phyloP scores from a whole-genome alignment of 2,329 filamentous ascomycete genomes.

The Cladosporium sphaerospermum region DNA sequence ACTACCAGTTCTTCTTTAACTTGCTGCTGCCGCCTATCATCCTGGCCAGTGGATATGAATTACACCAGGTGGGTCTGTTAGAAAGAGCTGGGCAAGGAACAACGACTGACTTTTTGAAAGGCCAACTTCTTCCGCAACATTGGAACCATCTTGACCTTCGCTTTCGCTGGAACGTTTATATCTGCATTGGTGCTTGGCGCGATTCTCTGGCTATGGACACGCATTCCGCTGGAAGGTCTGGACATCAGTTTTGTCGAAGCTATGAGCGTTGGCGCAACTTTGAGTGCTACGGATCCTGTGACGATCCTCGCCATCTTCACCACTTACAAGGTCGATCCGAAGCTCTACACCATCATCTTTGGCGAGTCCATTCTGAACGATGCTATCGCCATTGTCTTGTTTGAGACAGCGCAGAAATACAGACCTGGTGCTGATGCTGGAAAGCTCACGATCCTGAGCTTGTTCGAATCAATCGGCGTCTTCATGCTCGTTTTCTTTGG shows the following conservation, averaged over 20 bases:
- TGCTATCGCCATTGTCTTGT: slow-evolving; percentile 95
- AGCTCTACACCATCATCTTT: slow-evolving; percentile 97
- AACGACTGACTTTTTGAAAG: slow-evolving; percentile 24
- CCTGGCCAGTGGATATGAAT: slow-evolving; percentile 89
- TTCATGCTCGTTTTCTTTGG: slow-evolving; percentile 97
- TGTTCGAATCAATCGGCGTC: slow-evolving; percentile 87
- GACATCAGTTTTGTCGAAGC: slow-evolving; percentile 90
- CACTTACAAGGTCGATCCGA: slow-evolving; percentile 97
- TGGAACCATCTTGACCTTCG: slow-evolving; percentile 93
- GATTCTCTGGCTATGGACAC: slow-evolving; percentile 82
- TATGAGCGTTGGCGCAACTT: slow-evolving; percentile 89
- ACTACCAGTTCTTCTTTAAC: slow-evolving; percentile 99
- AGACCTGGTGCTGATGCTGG: slow-evolving; percentile 64
- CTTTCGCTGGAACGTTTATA: slow-evolving; percentile 93
- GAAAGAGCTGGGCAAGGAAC: background rate
- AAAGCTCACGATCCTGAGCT: slow-evolving; percentile 68
- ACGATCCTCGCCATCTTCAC: slow-evolving; percentile 99
- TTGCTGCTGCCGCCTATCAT: slow-evolving; percentile 97
- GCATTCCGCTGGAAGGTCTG: slow-evolving; percentile 77
- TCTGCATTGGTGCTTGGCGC: slow-evolving; percentile 90
- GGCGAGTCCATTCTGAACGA: slow-evolving; percentile 98
- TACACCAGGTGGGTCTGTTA: slow-evolving; percentile 64
- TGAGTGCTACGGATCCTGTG: slow-evolving; percentile 94
- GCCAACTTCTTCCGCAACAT: slow-evolving; percentile 99
- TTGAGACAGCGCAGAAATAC: slow-evolving; percentile 94